Percentiles rank a stretch among this genome's conserved stretches.
phyloP scores from a whole-genome alignment of 495 filamentous ascomycete genomes.

The Apiosordaria backusii region DNA sequence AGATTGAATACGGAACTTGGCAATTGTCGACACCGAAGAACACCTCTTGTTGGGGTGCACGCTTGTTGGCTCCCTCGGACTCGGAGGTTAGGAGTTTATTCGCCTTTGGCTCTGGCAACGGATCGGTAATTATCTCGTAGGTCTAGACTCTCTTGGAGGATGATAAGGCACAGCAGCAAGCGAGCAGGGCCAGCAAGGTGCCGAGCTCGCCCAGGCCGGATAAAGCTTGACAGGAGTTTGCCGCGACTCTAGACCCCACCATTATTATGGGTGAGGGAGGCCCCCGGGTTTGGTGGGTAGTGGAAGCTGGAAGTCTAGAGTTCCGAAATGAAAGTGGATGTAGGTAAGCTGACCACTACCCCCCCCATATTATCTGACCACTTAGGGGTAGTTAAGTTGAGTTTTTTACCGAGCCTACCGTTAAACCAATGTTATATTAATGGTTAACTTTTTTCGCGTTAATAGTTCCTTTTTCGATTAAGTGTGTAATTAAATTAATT shows the following conservation, averaged over 20 bases:
- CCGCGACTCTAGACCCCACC: not conserved
- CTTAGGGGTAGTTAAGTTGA: too few species aligned
- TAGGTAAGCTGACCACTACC: too few species aligned
- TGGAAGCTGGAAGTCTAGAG: slow-evolving; percentile 18
- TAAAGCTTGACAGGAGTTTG: not conserved
- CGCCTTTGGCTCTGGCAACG: not conserved
- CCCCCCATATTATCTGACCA: too few species aligned
- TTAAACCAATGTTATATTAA: too few species aligned
- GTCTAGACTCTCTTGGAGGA: not conserved
- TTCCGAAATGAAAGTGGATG: slow-evolving; percentile 28
- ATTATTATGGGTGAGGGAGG: not conserved
- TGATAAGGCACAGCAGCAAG: not conserved
- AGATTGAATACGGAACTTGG: not conserved
- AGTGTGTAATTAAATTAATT: too few species aligned
- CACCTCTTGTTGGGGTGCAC: too few species aligned
- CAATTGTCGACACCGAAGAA: not conserved
- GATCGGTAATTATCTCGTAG: not conserved
- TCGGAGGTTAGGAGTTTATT: not conserved
- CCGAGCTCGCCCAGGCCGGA: not conserved
- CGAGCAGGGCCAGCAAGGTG: not conserved
- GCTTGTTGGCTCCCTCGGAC: not conserved
- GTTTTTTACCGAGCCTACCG: too few species aligned
- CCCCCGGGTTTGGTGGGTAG: not conserved
- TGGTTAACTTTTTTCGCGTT: too few species aligned
- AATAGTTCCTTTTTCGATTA: too few species aligned